Conservation (phyloP, 2,329 filamentous ascomycete genomes). For the Fusarium acutatum region DNA sequence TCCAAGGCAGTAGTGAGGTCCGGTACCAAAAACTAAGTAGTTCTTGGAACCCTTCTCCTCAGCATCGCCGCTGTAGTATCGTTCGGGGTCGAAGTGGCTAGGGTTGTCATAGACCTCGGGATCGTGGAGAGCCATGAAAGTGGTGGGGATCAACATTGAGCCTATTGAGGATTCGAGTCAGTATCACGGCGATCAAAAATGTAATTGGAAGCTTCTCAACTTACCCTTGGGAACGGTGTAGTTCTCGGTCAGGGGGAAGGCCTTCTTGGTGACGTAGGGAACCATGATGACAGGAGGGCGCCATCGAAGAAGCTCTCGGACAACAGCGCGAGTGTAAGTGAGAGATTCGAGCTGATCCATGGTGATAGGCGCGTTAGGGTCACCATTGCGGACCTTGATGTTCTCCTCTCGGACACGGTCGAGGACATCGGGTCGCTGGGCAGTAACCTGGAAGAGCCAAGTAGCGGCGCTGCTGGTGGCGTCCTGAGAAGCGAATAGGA, state of each 20-base stretch:
- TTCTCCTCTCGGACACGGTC: slow-evolving; percentile 94
- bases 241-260: slow-evolving; percentile 85
- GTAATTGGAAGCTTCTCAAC: slow-evolving; percentile 22
- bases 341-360: slow-evolving; percentile 91
- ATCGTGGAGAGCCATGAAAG: slow-evolving; percentile 90
- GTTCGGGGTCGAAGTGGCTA: slow-evolving; percentile 87
- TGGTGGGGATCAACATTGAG: slow-evolving; percentile 93
- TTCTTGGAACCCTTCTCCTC: slow-evolving; percentile 90
- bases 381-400: slow-evolving; percentile 76
- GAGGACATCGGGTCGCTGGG: slow-evolving; percentile 91
- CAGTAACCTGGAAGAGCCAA: slow-evolving; percentile 94
- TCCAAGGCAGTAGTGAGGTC: slow-evolving; percentile 95
- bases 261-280: slow-evolving; percentile 92
- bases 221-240: slow-evolving; percentile 92
- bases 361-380: slow-evolving; percentile 73
- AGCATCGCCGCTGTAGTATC: slow-evolving; percentile 90
- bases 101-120: slow-evolving; percentile 91
- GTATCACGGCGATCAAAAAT: neutral
- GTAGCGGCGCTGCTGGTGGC: slow-evolving; percentile 93
- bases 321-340: slow-evolving; percentile 89
- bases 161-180: slow-evolving; percentile 54
- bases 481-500: slow-evolving; percentile 97
- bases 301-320: slow-evolving; percentile 91
- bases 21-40: slow-evolving; percentile 94
- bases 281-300: slow-evolving; percentile 97